Percentiles rank a stretch among this genome's conserved stretches.
Evolutionary conservation across 805 yeast genomes (phyloP).

Genomic region (Yarrowia sp.): DNA sequence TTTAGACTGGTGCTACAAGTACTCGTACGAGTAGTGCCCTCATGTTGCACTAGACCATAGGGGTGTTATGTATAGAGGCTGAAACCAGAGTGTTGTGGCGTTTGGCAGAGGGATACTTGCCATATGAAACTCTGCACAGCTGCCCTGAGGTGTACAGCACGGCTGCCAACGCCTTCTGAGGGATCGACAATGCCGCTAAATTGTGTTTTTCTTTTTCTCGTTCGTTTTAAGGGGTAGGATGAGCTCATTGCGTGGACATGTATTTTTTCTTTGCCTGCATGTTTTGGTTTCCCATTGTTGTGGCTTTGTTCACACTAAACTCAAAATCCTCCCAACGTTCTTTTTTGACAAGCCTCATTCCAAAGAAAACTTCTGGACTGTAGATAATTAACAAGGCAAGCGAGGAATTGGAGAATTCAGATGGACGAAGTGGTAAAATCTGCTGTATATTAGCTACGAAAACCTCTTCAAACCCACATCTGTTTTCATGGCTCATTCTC

Average conservation of each 20-base stretch:
- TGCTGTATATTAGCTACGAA: too few relatives aligned
- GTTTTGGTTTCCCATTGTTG: conserved; percentile 1
- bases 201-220: too few relatives aligned
- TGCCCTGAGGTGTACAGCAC: background rate
- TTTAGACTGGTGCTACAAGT: background rate
- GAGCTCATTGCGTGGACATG: conserved; percentile 2
- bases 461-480: too few relatives aligned
- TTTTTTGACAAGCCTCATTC: background rate
- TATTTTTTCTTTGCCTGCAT: background rate
- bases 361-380: background rate
- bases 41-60: too few relatives aligned
- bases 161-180: too few relatives aligned
- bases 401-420: too few relatives aligned
- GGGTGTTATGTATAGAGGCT: too few relatives aligned
- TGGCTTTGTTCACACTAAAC: background rate
- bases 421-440: too few relatives aligned
- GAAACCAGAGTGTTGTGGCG: too few relatives aligned
- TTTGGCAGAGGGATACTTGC: too few relatives aligned
- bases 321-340: conserved; percentile 5
- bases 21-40: too few relatives aligned
- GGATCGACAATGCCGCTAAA: conserved; percentile 2
- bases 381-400: background rate
- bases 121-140: background rate
- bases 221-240: conserved; percentile 2
- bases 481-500: too few relatives aligned